Evolutionary conservation across 768 basidiomycete species (phyloP).

Genomic region (Mycena crocata): DNA sequence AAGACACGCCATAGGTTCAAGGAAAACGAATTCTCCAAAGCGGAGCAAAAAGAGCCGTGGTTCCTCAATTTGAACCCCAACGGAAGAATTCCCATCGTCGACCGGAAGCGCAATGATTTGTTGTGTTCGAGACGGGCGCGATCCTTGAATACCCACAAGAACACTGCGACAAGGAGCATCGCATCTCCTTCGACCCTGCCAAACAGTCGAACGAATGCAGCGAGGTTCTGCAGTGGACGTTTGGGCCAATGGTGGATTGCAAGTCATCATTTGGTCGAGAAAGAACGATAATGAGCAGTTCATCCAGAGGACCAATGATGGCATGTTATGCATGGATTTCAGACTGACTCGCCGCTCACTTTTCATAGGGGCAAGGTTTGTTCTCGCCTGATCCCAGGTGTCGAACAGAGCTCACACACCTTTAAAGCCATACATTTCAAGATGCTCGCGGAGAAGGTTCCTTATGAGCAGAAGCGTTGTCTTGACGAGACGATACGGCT

Average conservation of each 20-base stretch:
- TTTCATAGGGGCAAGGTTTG: constrained; percentile 10
- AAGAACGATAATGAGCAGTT: neutral
- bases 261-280: neutral
- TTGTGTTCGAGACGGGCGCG: constrained; percentile 57
- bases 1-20: constrained; percentile 22
- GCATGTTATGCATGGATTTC: neutral
- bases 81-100: constrained; percentile 54
- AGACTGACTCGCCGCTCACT: neutral
- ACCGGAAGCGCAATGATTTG: constrained; percentile 44
- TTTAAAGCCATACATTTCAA: constrained; percentile 23
- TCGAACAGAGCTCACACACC: neutral
- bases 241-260: constrained; percentile 48
- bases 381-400: neutral
- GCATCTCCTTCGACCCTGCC: constrained; percentile 52
- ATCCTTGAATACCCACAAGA: constrained; percentile 59
- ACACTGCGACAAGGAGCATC: constrained; percentile 55
- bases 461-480: constrained; percentile 46
- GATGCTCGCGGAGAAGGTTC: constrained; percentile 12
- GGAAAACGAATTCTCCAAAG: constrained; percentile 34
- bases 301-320: constrained; percentile 32
- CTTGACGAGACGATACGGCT: constrained; percentile 60
- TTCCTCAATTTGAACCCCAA: constrained; percentile 54
- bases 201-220: constrained; percentile 45
- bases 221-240: constrained; percentile 60
- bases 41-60: constrained; percentile 46